phyloP scores from a whole-genome alignment of 2,329 filamentous ascomycete species.

The Xylariaceae sp. region DNA sequence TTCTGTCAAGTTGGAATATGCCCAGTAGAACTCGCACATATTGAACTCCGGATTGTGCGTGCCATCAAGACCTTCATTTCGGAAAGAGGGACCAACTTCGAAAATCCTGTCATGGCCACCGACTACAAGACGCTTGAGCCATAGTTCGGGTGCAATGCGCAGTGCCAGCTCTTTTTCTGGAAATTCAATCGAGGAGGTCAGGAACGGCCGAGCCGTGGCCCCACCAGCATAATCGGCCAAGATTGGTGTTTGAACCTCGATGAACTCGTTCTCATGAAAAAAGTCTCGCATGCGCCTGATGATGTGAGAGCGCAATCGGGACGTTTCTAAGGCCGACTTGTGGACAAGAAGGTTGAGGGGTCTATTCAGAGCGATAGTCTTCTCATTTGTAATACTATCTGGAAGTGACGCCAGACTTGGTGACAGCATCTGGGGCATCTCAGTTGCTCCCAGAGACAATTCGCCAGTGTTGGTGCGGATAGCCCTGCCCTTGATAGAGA shows the following conservation, averaged over 20 bases:
- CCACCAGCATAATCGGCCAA: slow-evolving; percentile 80
- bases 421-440: slow-evolving; percentile 67
- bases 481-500: slow-evolving; percentile 67
- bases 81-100: slow-evolving; percentile 87
- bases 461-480: slow-evolving; percentile 69
- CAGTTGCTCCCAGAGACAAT: slow-evolving; percentile 65
- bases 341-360: slow-evolving; percentile 87
- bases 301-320: slow-evolving; percentile 71
- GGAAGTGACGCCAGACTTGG: slow-evolving; percentile 80
- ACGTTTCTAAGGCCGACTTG: slow-evolving; percentile 58
- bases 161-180: slow-evolving; percentile 67
- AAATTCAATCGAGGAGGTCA: slow-evolving; percentile 74
- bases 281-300: slow-evolving; percentile 70
- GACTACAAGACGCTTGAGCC: slow-evolving; percentile 86
- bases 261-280: slow-evolving; percentile 66
- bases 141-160: slow-evolving; percentile 89
- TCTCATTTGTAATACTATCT: slow-evolving; percentile 61
- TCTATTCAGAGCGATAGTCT: slow-evolving; percentile 69
- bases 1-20: slow-evolving; percentile 71
- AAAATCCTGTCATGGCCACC: slow-evolving; percentile 87
- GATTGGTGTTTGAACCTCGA: slow-evolving; percentile 90
- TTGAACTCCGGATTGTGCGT: slow-evolving; percentile 98
- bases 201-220: slow-evolving; percentile 80
- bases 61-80: slow-evolving; percentile 86
- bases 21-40: slow-evolving; percentile 94